Evolutionary conservation across 371 early-diverging fungal species (phyloP), one percentile per base, ranked within the genome.

Genomic region (Circinella umbellata): DNA sequence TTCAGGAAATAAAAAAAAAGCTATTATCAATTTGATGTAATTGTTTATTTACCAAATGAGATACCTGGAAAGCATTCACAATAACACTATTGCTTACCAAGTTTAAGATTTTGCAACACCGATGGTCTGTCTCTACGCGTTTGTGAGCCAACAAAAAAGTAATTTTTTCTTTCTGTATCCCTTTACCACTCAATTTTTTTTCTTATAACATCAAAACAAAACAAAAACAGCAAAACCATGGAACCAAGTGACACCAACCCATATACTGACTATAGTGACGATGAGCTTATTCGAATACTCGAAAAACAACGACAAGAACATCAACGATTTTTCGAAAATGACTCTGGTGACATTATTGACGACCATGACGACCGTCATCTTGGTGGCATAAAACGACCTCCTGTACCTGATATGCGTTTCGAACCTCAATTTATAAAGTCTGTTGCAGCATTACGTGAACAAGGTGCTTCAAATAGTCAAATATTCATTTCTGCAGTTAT

Each of bases 391-490:
- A 63, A 64, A 13, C 70, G 74, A 20, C 85, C 82, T 18, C 72
- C 79, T 34, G 69, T 85, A 18, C 85, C 85, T 3, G 85, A 85
- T n/a, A 73, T 82, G 75, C 78, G 85, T 0, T 85, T 79, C 27
- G 85, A 80, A 46, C 73, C 76, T 13, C 82, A 82, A 53, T 77
- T 85, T 60, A 74, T 78, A 46, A 71, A 75, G 17, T 65, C 75
- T 6, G 71, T 85, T n/a, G 64, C 66, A 8, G 54, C 65, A 15
- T 59, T 82, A 39, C 59, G 76, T 48, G 76, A 66, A n/a, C 63
- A 74, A 11, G 81, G 81, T 4, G 74, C 78, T 3, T 73, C 81
- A 1, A 53, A 39, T 9, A 13, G 64, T 1, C 66, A 73, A 35
- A 81, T 85, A 27, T 74, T 81, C 39, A 76, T 72, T 57, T 76